phyloP scores from a whole-genome alignment of 1,284 basidiomycete species.

The Coniferiporia sulphurascens region DNA sequence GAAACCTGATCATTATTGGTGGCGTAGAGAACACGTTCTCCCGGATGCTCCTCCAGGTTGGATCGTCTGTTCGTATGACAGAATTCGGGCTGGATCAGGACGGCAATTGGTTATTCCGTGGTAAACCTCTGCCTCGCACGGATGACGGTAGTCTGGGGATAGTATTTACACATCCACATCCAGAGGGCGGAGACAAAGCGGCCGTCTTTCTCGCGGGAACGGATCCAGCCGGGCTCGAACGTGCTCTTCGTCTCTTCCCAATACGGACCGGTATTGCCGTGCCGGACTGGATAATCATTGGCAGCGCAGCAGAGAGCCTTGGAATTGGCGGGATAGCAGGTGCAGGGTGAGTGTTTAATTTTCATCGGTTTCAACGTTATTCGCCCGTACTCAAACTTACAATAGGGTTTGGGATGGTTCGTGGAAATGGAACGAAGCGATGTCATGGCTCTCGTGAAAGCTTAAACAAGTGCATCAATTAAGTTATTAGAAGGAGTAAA shows the following conservation, averaged over 20 bases:
- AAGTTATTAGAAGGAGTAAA: too few species aligned
- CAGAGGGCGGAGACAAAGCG: slow-evolving; percentile 33
- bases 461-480: too few species aligned
- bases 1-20: slow-evolving; percentile 47
- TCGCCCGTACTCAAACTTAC: background rate
- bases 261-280: slow-evolving; percentile 70
- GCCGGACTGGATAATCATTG: slow-evolving; percentile 73
- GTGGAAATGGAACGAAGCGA: slow-evolving; percentile 14
- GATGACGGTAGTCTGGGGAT: slow-evolving; percentile 37
- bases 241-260: slow-evolving; percentile 66
- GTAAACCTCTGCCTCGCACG: background rate
- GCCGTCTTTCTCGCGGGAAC: slow-evolving; percentile 59
- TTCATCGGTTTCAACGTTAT: background rate
- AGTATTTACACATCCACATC: slow-evolving; percentile 68
- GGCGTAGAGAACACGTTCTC: slow-evolving; percentile 28
- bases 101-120: slow-evolving; percentile 2
- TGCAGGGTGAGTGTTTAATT: slow-evolving; percentile 50
- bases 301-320: slow-evolving; percentile 42
- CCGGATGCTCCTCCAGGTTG: slow-evolving; percentile 3
- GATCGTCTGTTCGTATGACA: background rate
- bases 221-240: slow-evolving; percentile 55
- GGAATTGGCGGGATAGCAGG: slow-evolving; percentile 71
- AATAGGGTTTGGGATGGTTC: slow-evolving; percentile 6
- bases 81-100: slow-evolving; percentile 6
- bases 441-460: background rate